Conservation (phyloP, 1,284 basidiomycete species). For the Porphyrellus sp. region DNA sequence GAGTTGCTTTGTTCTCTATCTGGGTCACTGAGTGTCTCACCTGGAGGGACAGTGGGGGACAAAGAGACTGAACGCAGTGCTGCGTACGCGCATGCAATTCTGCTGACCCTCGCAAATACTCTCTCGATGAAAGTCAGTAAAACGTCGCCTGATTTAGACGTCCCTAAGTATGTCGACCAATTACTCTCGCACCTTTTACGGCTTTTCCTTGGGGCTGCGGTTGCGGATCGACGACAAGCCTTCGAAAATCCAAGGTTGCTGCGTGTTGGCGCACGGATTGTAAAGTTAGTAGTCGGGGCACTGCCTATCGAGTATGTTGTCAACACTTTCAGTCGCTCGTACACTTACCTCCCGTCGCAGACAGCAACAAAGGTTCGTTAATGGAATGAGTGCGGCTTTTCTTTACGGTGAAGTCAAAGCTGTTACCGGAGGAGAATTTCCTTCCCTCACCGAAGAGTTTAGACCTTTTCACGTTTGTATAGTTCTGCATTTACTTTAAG, state of each 20-base stretch:
- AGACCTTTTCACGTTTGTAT: constrained; percentile 26
- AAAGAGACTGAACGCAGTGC: constrained; percentile 44
- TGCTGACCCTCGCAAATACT: constrained; percentile 64
- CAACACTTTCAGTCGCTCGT: constrained; percentile 1
- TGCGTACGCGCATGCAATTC: constrained; percentile 83
- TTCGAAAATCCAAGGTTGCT: constrained; percentile 68
- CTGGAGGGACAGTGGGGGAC: constrained; percentile 10
- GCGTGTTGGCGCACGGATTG: constrained; percentile 58
- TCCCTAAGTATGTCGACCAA: constrained; percentile 74
- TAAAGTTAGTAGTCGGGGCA: constrained; percentile 67
- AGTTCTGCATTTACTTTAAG: neutral
- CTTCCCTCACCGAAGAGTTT: constrained; percentile 16
- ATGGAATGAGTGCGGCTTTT: constrained; percentile 57
- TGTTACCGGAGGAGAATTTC: constrained; percentile 49
- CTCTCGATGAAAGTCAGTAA: constrained; percentile 63
- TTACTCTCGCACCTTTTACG: constrained; percentile 71
- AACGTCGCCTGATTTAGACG: constrained; percentile 55
- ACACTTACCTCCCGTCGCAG: constrained; percentile 33
- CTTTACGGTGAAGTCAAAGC: constrained; percentile 52
- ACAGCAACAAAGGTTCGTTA: constrained; percentile 57
- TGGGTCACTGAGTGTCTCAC: neutral
- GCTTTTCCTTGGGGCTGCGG: constrained; percentile 62
- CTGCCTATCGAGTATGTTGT: constrained; percentile 58
- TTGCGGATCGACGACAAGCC: constrained; percentile 35
- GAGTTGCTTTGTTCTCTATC: constrained; percentile 61